Evolutionary conservation across 495 filamentous ascomycete species (phyloP), one percentile per base, ranked within the genome.

Genomic region (Tuber magnatum): DNA sequence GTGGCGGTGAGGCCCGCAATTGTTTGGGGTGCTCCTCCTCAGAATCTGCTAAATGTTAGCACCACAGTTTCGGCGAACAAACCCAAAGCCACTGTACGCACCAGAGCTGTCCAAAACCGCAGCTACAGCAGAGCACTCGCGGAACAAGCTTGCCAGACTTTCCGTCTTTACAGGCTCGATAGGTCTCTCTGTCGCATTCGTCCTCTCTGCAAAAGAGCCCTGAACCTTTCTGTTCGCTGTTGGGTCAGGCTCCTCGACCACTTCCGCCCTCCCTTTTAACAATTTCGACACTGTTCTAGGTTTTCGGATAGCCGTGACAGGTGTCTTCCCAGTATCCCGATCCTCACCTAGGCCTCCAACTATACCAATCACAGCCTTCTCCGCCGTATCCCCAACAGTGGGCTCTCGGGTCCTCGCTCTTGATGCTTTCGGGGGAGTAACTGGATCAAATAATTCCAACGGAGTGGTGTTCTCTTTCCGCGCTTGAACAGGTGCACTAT

Each of bases 361-460:
- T 42, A 46, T 76, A 28, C 56, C 48, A 43, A 41, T 39, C 28
- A 35, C 35, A 28, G 61, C 7, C 43, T 48, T 41, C 43, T 38
- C 35, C 46, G 3, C 40, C 40, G 40, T 56, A 35, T n/a, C 38
- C 20, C 41, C 61, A 24, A 28, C 22, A 69, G 41, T 56, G 16
- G 56, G n/a, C 38, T 73, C 48, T 56, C 35, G 69, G 14, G 70
- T 18, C 69, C 18, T 28, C 9, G 32, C 4, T 61, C 70, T 69
- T 39, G 10, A 71, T 14, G 69, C 2, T 38, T 71, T 71, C 10
- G 74, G 78, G 10, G 71, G 74, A 48, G 74, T 80, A 72, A 61
- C 46, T 69, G 76, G 76, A 41, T 79, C 77, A 71, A 79, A 79
- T 24, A 79, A 43, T 7, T 75, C 68, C 32, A 43, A 24, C 38